Conservation (phyloP, 179 eudicot genomes). For the Heliamphora pulchella region DNA sequence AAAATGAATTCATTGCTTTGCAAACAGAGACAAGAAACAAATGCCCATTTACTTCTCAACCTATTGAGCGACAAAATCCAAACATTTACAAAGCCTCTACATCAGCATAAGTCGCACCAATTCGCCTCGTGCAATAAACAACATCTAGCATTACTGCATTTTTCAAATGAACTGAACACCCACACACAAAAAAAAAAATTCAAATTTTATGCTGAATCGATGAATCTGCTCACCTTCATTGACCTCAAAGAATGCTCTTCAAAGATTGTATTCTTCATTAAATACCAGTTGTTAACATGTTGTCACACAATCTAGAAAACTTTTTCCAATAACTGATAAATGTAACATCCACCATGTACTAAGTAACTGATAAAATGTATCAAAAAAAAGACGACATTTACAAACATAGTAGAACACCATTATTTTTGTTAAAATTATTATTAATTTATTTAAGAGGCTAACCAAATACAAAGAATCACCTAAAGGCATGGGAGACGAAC, state of each 20-base stretch:
- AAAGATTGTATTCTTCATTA: too few species aligned
- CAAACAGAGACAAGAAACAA: conserved; percentile 34
- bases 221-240: conserved; percentile 47
- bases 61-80: conserved; percentile 23
- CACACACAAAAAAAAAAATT: conserved; percentile 24
- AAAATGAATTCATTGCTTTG: conserved; percentile 45
- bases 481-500: too few species aligned
- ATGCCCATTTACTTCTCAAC: conserved; percentile 41
- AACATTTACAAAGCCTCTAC: conserved; percentile 40
- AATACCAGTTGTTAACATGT: too few species aligned
- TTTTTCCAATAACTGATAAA: too few species aligned
- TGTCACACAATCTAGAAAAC: too few species aligned
- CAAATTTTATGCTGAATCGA: conserved; percentile 39
- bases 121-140: conserved; percentile 58
- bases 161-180: conserved; percentile 40
- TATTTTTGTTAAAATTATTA: too few species aligned
- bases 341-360: too few species aligned
- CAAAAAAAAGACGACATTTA: too few species aligned
- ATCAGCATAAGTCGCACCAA: conserved; percentile 37
- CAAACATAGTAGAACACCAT: too few species aligned
- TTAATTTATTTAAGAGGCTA: too few species aligned
- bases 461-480: too few species aligned
- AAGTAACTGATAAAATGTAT: too few species aligned
- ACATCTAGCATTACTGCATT: conserved; percentile 62
- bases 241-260: conserved; percentile 36